phyloP scores from a whole-genome alignment of 257 asterid genomes.

The Solanum gracilifrons region DNA sequence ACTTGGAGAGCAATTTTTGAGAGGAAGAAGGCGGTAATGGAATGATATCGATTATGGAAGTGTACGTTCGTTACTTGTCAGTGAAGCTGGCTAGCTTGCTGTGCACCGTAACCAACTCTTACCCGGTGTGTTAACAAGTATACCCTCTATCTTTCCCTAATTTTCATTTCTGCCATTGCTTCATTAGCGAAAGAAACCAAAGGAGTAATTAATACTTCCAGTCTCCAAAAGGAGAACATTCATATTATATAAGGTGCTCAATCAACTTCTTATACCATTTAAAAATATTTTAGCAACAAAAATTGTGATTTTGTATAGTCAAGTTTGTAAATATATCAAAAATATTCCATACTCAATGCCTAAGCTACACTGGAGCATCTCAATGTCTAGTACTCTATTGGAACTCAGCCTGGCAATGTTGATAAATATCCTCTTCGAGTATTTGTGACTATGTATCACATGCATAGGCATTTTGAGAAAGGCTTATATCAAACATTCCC shows the following conservation, averaged over 20 bases:
- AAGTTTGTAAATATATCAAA: not conserved
- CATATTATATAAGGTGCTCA: not conserved
- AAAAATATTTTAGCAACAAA: not conserved
- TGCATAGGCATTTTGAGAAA: not conserved
- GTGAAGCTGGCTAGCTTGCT: not conserved
- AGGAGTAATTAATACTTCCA: not conserved
- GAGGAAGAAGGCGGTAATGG: slow-evolving; percentile 24
- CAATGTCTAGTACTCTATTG: not conserved
- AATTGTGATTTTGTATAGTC: not conserved
- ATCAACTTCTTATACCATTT: not conserved
- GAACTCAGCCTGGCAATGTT: not conserved
- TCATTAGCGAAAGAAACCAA: not conserved
- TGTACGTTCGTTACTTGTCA: slow-evolving; percentile 17
- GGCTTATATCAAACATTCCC: not conserved
- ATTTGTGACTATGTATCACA: not conserved
- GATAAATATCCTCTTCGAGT: not conserved
- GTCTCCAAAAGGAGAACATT: not conserved
- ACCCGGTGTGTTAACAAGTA: not conserved
- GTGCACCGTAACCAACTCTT: not conserved
- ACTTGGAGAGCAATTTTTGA: not conserved
- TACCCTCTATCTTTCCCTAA: not conserved
- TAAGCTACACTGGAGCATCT: not conserved
- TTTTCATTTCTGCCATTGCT: not conserved
- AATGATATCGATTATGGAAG: not conserved
- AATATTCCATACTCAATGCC: not conserved